Conservation (phyloP, 2,329 filamentous ascomycete species). For the Xylariaceae sp. region DNA sequence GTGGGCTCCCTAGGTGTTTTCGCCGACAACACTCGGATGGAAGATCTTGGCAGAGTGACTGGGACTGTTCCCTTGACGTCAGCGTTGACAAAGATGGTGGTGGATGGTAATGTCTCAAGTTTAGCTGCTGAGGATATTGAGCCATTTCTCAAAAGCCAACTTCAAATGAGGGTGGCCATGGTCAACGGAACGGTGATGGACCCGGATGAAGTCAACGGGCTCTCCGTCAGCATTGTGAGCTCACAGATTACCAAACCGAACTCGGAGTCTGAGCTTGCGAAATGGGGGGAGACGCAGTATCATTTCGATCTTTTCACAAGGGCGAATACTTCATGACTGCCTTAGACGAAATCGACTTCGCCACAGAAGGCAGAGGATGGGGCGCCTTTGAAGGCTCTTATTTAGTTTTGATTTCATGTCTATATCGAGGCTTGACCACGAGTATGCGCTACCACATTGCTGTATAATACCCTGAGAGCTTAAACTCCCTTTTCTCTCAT, state of each 20-base stretch:
- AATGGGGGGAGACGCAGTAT: conserved; percentile 33
- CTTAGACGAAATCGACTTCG: too few species aligned
- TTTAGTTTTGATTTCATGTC: too few species aligned
- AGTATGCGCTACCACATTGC: too few species aligned
- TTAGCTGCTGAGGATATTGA: conserved; percentile 36
- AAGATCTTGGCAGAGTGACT: conserved; percentile 37
- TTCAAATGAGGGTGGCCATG: conserved; percentile 34
- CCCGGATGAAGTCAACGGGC: conserved; percentile 28
- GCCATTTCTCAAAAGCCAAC: conserved; percentile 38
- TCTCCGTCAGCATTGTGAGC: conserved; percentile 36
- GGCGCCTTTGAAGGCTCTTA: too few species aligned
- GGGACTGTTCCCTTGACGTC: conserved; percentile 51
- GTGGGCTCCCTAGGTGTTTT: conserved; percentile 61
- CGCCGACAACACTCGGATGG: conserved; percentile 29
- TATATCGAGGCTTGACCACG: too few species aligned
- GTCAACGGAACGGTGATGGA: conserved; percentile 28
- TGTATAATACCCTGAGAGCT: too few species aligned
- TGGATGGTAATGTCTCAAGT: conserved; percentile 33
- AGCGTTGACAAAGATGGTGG: conserved; percentile 42
- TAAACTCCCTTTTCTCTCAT: too few species aligned
- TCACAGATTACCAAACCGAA: conserved; percentile 34
- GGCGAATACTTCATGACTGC: too few species aligned
- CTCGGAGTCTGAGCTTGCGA: conserved; percentile 33
- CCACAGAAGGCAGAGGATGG: too few species aligned
- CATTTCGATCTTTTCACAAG: conserved; percentile 28